Conservation (phyloP, 768 basidiomycete genomes). For the Tephrocybe rancida region DNA sequence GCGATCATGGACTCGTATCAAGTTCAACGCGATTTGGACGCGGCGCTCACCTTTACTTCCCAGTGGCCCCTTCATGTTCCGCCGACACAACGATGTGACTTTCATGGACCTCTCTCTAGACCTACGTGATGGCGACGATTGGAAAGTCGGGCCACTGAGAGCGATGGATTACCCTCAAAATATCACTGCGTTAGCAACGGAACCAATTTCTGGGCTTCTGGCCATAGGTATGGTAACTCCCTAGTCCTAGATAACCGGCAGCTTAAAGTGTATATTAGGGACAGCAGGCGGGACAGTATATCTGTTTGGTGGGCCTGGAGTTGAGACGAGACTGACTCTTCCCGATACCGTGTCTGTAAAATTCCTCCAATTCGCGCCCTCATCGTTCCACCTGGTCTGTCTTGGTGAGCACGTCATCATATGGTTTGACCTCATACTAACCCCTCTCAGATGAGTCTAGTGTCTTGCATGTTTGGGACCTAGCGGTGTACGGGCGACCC, state of each 20-base stretch:
- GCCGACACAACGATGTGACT: conserved; percentile 32
- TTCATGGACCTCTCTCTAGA: conserved; percentile 60
- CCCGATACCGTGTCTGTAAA: conserved; percentile 51
- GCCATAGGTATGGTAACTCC: conserved; percentile 48
- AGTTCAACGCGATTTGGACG: background rate
- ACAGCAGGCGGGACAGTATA: conserved; percentile 65
- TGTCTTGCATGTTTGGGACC: conserved; percentile 62
- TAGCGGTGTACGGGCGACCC: conserved; percentile 54
- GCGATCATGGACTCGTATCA: too few species aligned
- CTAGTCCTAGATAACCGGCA: conserved; percentile 1
- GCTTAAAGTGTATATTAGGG: conserved; percentile 38
- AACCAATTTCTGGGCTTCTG: conserved; percentile 63
- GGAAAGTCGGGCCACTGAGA: conserved; percentile 54
- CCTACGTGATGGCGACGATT: conserved; percentile 56
- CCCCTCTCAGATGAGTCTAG: conserved; percentile 48
- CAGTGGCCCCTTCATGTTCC: conserved; percentile 44
- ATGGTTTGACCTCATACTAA: background rate
- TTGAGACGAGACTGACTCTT: conserved; percentile 50
- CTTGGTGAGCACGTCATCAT: conserved; percentile 48
- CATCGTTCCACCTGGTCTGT: conserved; percentile 56
- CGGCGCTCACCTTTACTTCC: conserved; percentile 25
- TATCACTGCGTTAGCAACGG: conserved; percentile 54
- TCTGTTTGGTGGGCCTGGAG: conserved; percentile 69
- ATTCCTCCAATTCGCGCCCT: conserved; percentile 63
- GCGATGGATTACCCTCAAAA: conserved; percentile 53